Percentiles rank a stretch among this genome's conserved stretches.
Evolutionary conservation across 2,329 filamentous ascomycete genomes (phyloP).

Genomic region (Epichloe amarillans): DNA sequence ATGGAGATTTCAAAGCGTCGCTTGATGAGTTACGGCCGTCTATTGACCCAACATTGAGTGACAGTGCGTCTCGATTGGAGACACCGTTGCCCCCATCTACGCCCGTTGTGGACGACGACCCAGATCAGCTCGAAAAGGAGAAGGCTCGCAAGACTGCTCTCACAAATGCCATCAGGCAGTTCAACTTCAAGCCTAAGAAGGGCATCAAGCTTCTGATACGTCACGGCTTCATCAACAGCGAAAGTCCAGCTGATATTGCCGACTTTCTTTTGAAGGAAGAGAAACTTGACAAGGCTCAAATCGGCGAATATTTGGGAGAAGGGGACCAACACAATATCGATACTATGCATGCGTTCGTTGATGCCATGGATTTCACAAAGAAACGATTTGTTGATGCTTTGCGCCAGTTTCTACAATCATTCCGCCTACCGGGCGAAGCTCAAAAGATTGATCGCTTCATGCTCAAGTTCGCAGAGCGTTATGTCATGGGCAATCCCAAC

Average conservation of each 20-base stretch:
- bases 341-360: slow-evolving; percentile 97
- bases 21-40: slow-evolving; percentile 40
- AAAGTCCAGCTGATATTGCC: slow-evolving; percentile 70
- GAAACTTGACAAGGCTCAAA: slow-evolving; percentile 75
- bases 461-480: slow-evolving; percentile 96
- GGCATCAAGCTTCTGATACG: slow-evolving; percentile 75
- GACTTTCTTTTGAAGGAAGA: slow-evolving; percentile 71
- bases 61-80: slow-evolving; percentile 49
- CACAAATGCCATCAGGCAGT: slow-evolving; percentile 75
- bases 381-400: slow-evolving; percentile 87
- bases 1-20: slow-evolving; percentile 25
- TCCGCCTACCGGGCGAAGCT: slow-evolving; percentile 86
- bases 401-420: slow-evolving; percentile 83
- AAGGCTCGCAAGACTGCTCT: slow-evolving; percentile 90
- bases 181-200: slow-evolving; percentile 96
- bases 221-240: slow-evolving; percentile 75
- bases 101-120: slow-evolving; percentile 71
- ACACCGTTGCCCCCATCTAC: slow-evolving; percentile 49
- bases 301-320: slow-evolving; percentile 91
- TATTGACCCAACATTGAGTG: slow-evolving; percentile 54
- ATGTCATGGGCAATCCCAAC: slow-evolving; percentile 88
- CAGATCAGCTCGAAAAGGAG: slow-evolving; percentile 83
- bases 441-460: slow-evolving; percentile 99
- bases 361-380: slow-evolving; percentile 84
- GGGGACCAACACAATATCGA: slow-evolving; percentile 88